These are phyloP conservation scores for Tricholoma sp. DNA, from an alignment of 768 basidiomycete genomes.

Conservation along the genomic window DNA sequence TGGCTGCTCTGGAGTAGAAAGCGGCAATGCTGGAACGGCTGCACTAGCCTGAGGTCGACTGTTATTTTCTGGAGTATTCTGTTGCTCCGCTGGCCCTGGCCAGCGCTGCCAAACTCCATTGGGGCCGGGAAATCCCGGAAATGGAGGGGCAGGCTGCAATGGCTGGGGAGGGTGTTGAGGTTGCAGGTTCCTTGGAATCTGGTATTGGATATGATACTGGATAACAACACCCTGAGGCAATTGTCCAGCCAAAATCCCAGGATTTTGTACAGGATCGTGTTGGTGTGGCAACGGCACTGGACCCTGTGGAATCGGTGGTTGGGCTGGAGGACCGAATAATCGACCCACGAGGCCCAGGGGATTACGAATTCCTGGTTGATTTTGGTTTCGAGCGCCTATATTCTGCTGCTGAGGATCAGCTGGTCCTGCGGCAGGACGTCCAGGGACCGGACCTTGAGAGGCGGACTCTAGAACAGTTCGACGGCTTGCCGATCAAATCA, in stretches of 20 bases:
- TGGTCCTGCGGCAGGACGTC: conserved; percentile 18
- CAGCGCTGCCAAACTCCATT: conserved; percentile 63
- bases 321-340: conserved; percentile 49
- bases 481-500: conserved; percentile 43
- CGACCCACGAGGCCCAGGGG: conserved; percentile 51
- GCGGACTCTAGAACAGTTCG: conserved; percentile 66
- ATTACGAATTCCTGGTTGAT: conserved; percentile 37
- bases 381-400: conserved; percentile 27
- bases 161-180: conserved; percentile 21
- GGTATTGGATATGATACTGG: conserved; percentile 62
- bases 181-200: conserved; percentile 32
- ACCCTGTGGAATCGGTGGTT: conserved; percentile 31
- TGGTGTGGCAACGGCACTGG: conserved; percentile 25
- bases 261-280: conserved; percentile 22
- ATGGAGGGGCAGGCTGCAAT: conserved; percentile 46
- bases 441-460: conserved; percentile 28
- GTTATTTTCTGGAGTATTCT: neutral
- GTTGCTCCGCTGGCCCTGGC: conserved; percentile 34
- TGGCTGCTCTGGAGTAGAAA: conserved; percentile 2
- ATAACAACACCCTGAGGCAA: conserved; percentile 46
- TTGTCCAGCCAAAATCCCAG: conserved; percentile 32
- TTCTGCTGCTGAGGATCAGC: conserved; percentile 27
- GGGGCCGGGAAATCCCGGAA: conserved; percentile 60
- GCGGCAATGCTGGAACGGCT: neutral
- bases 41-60: neutral